Conservation (phyloP, 148 eudicot species). For the Amaranthus palmeri region DNA sequence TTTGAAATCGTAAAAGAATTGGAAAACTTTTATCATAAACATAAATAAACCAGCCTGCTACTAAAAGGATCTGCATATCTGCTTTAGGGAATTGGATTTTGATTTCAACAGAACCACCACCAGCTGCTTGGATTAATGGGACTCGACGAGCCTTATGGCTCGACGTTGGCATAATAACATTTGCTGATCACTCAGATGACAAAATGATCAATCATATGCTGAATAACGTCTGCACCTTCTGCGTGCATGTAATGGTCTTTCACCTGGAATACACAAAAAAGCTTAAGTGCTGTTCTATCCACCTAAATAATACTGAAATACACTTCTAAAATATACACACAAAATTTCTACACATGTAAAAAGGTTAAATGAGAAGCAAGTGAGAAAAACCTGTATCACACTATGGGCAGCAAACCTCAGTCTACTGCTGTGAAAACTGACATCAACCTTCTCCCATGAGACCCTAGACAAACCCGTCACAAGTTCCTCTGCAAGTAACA, state of each 20-base stretch:
- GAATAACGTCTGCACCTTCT: slow-evolving; percentile 92
- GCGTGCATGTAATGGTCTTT: slow-evolving; percentile 65
- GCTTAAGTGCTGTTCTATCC: not conserved
- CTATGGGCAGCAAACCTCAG: slow-evolving; percentile 78
- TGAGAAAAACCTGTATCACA: slow-evolving; percentile 75
- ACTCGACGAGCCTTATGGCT: not conserved
- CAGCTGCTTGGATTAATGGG: not conserved
- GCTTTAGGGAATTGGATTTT: too few species aligned
- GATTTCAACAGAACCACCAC: not conserved
- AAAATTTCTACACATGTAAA: not conserved
- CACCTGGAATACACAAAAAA: slow-evolving; percentile 44
- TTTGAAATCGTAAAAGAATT: too few species aligned
- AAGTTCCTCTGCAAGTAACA: slow-evolving; percentile 62
- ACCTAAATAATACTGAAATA: not conserved
- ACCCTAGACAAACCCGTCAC: slow-evolving; percentile 72
- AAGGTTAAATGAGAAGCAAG: not conserved
- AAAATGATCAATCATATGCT: slow-evolving; percentile 90
- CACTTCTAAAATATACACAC: not conserved
- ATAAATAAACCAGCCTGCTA: not conserved
- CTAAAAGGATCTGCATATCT: too few species aligned
- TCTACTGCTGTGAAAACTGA: slow-evolving; percentile 86
- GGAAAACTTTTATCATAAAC: not conserved
- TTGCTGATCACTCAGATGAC: slow-evolving; percentile 28
- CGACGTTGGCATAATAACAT: not conserved
- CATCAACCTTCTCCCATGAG: slow-evolving; percentile 97